Conservation (phyloP, 2,329 filamentous ascomycete genomes). For the Tolypocladium tundrense region DNA sequence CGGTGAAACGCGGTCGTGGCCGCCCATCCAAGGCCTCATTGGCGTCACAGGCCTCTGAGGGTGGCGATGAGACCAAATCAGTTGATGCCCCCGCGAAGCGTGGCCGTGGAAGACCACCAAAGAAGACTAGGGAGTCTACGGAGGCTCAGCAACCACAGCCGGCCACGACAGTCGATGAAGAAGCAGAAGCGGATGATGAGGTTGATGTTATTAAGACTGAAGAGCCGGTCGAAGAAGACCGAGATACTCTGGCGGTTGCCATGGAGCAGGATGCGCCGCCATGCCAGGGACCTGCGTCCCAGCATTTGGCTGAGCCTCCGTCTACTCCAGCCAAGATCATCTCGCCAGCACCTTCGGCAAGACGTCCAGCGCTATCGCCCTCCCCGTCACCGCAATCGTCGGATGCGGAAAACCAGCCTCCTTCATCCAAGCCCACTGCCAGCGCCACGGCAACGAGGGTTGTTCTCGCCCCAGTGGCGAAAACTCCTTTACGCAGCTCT, state of each 20-base stretch:
- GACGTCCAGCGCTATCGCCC: slow-evolving; percentile 46
- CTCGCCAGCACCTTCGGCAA: slow-evolving; percentile 37
- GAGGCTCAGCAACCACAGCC: not conserved
- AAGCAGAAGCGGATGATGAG: slow-evolving; percentile 7
- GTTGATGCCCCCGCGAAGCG: slow-evolving; percentile 15
- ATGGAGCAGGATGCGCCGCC: not conserved
- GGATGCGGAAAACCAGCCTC: slow-evolving; percentile 70
- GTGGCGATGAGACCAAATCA: slow-evolving; percentile 10
- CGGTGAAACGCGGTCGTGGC: slow-evolving; percentile 18
- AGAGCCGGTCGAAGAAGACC: not conserved
- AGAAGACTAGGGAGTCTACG: slow-evolving; percentile 2
- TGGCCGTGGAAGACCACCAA: slow-evolving; percentile 19
- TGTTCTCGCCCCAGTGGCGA: slow-evolving; percentile 32
- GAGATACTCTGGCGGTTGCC: not conserved
- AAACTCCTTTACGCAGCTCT: slow-evolving; percentile 41
- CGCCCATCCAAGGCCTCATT: slow-evolving; percentile 21
- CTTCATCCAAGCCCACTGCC: slow-evolving; percentile 50
- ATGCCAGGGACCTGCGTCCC: not conserved
- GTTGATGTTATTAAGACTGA: not conserved
- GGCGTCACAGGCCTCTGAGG: slow-evolving; percentile 12
- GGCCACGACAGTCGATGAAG: not conserved
- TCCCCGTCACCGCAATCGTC: slow-evolving; percentile 66
- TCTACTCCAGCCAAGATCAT: slow-evolving; percentile 31
- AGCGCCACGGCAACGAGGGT: slow-evolving; percentile 34
- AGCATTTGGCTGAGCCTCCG: slow-evolving; percentile 18